phyloP scores from a whole-genome alignment of 129 eudicot species.

The Erigeron canadensis region DNA sequence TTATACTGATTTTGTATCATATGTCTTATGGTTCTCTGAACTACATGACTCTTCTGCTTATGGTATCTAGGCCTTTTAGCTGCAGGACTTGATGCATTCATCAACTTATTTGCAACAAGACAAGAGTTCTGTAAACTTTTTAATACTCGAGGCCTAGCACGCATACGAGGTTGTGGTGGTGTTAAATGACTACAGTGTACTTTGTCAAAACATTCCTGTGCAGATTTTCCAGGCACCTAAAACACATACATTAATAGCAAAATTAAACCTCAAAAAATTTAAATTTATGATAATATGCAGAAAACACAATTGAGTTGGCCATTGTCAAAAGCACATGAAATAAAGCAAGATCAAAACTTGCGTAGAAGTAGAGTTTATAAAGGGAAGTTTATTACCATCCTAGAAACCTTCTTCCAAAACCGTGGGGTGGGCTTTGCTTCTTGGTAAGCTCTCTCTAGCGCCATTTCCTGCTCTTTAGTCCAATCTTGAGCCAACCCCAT shows the following conservation, averaged over 20 bases:
- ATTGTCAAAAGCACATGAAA: too few relatives aligned
- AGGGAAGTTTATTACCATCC: constrained; percentile 43
- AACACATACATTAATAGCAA: constrained; percentile 23
- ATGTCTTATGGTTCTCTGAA: constrained; percentile 62
- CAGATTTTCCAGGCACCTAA: constrained; percentile 96
- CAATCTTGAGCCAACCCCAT: constrained; percentile 42
- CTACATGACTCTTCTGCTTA: constrained; percentile 44
- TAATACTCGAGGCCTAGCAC: constrained; percentile 44
- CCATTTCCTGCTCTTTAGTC: constrained; percentile 75
- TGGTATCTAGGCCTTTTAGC: constrained; percentile 36
- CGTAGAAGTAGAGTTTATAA: background rate
- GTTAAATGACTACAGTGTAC: constrained; percentile 71
- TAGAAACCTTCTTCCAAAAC: constrained; percentile 89
- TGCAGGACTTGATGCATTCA: constrained; percentile 42
- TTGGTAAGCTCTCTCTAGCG: constrained; percentile 74
- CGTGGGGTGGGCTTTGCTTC: constrained; percentile 80
- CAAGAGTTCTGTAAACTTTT: constrained; percentile 31
- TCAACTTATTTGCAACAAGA: constrained; percentile 53
- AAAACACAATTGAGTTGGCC: too few relatives aligned
- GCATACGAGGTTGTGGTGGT: constrained; percentile 60
- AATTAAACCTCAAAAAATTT: constrained; percentile 14
- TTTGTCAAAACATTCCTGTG: constrained; percentile 84
- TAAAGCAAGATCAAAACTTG: too few relatives aligned
- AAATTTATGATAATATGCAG: background rate
- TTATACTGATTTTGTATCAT: constrained; percentile 58